Conservation (phyloP, 768 basidiomycete genomes). For the Tylopilus vinaceipallidus region DNA sequence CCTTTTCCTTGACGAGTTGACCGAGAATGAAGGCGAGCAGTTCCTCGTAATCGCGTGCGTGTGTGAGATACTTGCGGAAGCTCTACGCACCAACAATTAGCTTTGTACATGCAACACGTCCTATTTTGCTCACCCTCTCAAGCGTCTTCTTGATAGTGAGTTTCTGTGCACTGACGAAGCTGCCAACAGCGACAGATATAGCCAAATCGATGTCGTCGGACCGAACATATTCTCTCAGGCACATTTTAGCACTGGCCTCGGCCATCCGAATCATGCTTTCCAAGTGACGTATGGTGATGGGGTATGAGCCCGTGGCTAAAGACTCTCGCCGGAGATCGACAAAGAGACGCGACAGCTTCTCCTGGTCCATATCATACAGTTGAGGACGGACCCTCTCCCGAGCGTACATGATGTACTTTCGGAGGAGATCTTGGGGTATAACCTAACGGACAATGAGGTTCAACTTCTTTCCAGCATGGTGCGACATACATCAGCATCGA, state of each 20-base stretch:
- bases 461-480: neutral
- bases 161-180: constrained; percentile 96
- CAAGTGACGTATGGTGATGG: constrained; percentile 95
- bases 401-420: constrained; percentile 99
- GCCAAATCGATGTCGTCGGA: constrained; percentile 96
- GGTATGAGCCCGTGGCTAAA: constrained; percentile 95
- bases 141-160: constrained; percentile 98
- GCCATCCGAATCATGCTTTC: constrained; percentile 99
- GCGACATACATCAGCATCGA: constrained; percentile 83
- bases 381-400: constrained; percentile 91
- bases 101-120: neutral
- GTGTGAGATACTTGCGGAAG: constrained; percentile 96
- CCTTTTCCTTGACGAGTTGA: constrained; percentile 89
- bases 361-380: constrained; percentile 91
- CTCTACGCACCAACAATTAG: constrained; percentile 49
- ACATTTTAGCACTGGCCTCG: constrained; percentile 98
- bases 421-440: constrained; percentile 93
- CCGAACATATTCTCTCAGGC: constrained; percentile 92
- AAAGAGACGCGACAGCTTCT: constrained; percentile 92
- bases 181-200: constrained; percentile 91
- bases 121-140: constrained; percentile 61
- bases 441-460: constrained; percentile 50
- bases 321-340: constrained; percentile 95
- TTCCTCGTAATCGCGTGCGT: constrained; percentile 95
- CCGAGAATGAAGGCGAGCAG: constrained; percentile 92